Percentiles rank a stretch among this genome's conserved stretches.
These are phyloP conservation scores for Leccinellum rugosiceps DNA, from an alignment of 768 basidiomycete species.

Conservation along the genomic window DNA sequence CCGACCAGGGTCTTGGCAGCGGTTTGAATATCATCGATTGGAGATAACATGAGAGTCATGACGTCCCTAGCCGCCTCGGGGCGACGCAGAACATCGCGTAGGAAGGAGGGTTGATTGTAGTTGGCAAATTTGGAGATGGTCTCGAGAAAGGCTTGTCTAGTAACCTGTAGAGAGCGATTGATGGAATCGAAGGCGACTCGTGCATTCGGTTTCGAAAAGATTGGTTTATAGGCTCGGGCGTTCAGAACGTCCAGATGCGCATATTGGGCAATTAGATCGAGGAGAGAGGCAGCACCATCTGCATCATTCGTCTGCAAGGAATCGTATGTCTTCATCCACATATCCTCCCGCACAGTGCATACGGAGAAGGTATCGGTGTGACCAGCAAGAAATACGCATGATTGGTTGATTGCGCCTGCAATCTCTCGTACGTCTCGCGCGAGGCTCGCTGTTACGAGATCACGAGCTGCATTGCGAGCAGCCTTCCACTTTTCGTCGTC, in stretches of 20 bases:
- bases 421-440: constrained; percentile 35
- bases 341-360: constrained; percentile 46
- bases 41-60: constrained; percentile 76
- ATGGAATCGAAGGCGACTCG: constrained; percentile 47
- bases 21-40: constrained; percentile 67
- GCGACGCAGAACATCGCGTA: constrained; percentile 52
- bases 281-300: constrained; percentile 54
- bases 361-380: constrained; percentile 30
- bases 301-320: constrained; percentile 55
- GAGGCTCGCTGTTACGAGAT: constrained; percentile 37
- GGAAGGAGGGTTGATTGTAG: constrained; percentile 48
- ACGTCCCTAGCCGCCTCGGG: constrained; percentile 58
- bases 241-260: constrained; percentile 68
- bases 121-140: constrained; percentile 65
- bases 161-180: constrained; percentile 54
- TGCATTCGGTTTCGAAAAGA: constrained; percentile 31
- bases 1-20: constrained; percentile 80
- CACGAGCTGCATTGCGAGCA: constrained; percentile 40
- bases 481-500: constrained; percentile 40
- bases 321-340: constrained; percentile 72
- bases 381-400: constrained; percentile 34
- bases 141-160: constrained; percentile 62
- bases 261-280: constrained; percentile 54
- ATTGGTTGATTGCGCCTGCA: constrained; percentile 26
- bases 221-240: constrained; percentile 44